These are phyloP conservation scores for Ascochyta clinopodiicola DNA, from an alignment of 2,329 filamentous ascomycete species.

Conservation along the genomic window DNA sequence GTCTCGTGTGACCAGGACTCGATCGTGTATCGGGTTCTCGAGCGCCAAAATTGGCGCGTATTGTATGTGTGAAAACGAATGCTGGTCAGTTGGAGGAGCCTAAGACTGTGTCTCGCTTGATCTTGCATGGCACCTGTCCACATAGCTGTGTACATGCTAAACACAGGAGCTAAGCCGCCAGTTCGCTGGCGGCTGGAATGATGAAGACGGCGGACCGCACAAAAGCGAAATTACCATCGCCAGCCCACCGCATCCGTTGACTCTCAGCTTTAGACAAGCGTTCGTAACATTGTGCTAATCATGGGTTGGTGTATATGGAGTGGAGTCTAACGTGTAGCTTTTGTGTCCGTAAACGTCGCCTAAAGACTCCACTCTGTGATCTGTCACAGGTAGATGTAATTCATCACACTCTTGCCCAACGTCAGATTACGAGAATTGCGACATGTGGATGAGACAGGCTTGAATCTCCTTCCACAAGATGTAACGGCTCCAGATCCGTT, in stretches of 20 bases:
- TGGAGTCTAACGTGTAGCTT: constrained; percentile 7
- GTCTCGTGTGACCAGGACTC: constrained; percentile 5
- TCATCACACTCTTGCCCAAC: not conserved
- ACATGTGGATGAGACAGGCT: not conserved
- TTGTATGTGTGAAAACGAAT: not conserved
- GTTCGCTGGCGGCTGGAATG: constrained; percentile 3
- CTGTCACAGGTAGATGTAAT: not conserved
- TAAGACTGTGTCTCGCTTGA: not conserved
- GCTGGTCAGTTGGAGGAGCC: too few species aligned
- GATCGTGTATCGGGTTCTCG: not conserved
- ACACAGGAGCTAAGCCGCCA: constrained; percentile 5
- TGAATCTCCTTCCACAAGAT: not conserved
- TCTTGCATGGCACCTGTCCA: not conserved
- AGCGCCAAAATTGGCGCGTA: not conserved
- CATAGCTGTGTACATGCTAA: not conserved
- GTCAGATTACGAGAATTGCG: not conserved
- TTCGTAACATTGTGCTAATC: constrained; percentile 1
- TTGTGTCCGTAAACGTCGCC: constrained; percentile 8
- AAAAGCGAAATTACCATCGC: not conserved
- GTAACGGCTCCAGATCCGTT: not conserved
- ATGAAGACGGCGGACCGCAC: constrained; percentile 3
- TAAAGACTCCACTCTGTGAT: not conserved
- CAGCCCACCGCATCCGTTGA: not conserved
- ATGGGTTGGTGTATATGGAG: constrained; percentile 2
- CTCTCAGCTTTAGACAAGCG: constrained; percentile 2